Conservation (phyloP, 306 rosid species). For the Prinsepia uniflora region DNA sequence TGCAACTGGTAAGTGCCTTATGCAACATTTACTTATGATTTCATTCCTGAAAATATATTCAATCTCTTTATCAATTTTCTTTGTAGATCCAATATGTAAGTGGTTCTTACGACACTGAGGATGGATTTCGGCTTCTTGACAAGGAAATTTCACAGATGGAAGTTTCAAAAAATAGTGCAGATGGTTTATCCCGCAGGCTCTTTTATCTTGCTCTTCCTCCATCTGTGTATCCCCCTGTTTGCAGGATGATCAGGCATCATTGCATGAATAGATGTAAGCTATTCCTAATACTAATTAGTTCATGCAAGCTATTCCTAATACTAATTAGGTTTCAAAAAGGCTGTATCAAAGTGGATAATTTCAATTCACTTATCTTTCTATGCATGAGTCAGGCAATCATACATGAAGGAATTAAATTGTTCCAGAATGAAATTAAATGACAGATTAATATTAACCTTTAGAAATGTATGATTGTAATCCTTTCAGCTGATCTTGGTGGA, state of each 20-base stretch:
- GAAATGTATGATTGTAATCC: constrained; percentile 28
- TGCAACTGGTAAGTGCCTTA: constrained; percentile 68
- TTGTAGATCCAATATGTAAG: constrained; percentile 77
- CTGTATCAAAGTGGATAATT: neutral
- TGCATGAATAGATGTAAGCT: constrained; percentile 86
- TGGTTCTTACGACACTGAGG: constrained; percentile 78
- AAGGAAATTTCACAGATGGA: constrained; percentile 77
- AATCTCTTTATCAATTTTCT: constrained; percentile 20
- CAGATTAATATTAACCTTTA: constrained; percentile 16
- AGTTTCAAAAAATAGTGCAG: constrained; percentile 39
- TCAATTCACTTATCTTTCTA: neutral
- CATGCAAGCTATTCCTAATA: constrained; percentile 49
- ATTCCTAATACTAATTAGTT: constrained; percentile 9
- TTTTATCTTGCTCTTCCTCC: constrained; percentile 99
- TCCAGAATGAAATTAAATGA: constrained; percentile 10
- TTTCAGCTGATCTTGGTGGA: constrained; percentile 85
- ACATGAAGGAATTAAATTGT: neutral
- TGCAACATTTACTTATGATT: constrained; percentile 15
- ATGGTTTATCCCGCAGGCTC: constrained; percentile 79
- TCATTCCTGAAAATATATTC: neutral
- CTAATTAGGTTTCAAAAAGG: neutral
- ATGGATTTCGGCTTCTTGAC: constrained; percentile 73
- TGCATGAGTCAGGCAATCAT: neutral
- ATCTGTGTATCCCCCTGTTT: constrained; percentile 90
- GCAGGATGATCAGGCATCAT: constrained; percentile 72